Conservation (phyloP, 2,329 filamentous ascomycete species). For the Neofusicoccum sp. region DNA sequence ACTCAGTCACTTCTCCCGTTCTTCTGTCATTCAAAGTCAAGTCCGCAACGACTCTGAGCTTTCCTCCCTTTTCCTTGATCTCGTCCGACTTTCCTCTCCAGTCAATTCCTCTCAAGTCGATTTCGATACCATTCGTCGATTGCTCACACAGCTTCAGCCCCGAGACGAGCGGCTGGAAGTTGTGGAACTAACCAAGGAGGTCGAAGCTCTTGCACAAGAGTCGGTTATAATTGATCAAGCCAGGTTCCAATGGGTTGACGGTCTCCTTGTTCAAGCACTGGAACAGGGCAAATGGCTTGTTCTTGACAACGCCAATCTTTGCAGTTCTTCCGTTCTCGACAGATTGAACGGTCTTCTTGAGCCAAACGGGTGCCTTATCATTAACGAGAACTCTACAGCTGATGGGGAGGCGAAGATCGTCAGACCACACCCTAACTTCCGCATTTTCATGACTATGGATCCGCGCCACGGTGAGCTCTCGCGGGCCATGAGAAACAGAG, state of each 20-base stretch:
- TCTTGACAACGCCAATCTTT: constrained; percentile 95
- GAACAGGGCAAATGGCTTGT: constrained; percentile 89
- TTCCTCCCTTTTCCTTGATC: constrained; percentile 7
- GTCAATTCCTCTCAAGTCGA: neutral
- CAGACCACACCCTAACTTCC: constrained; percentile 80
- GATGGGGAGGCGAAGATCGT: constrained; percentile 81
- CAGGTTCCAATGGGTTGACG: constrained; percentile 95
- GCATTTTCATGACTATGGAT: constrained; percentile 93
- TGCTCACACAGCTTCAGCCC: constrained; percentile 6
- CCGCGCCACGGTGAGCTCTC: constrained; percentile 91
- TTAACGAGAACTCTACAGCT: constrained; percentile 88
- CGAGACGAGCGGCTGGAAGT: neutral
- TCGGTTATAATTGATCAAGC: constrained; percentile 68
- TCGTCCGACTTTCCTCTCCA: constrained; percentile 9
- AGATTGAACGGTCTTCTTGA: constrained; percentile 93
- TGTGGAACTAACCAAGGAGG: constrained; percentile 48
- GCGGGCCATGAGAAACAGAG: constrained; percentile 93
- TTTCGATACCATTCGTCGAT: neutral
- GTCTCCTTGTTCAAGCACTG: constrained; percentile 84
- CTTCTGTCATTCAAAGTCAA: constrained; percentile 40
- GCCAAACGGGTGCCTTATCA: constrained; percentile 80
- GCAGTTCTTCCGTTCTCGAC: constrained; percentile 91
- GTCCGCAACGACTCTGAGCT: neutral
- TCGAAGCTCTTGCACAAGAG: constrained; percentile 54
- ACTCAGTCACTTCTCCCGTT: constrained; percentile 57